Percentiles rank a stretch among this genome's conserved stretches.
phyloP scores from a whole-genome alignment of 495 filamentous ascomycete genomes.

The Physcia stellaris region DNA sequence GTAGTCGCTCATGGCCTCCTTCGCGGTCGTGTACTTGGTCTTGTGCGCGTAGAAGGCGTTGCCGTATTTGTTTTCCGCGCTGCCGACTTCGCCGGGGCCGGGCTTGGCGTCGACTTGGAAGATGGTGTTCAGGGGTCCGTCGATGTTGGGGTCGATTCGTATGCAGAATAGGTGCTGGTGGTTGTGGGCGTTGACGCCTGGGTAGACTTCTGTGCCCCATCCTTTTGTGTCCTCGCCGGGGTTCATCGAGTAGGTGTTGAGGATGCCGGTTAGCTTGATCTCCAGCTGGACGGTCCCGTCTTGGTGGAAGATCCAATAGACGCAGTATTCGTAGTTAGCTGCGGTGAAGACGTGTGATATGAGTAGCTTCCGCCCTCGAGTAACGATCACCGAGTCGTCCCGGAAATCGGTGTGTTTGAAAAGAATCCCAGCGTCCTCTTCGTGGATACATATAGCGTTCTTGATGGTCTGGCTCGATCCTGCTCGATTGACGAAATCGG shows the following conservation, averaged over 20 bases:
- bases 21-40: conserved; percentile 62
- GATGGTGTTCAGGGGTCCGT: conserved; percentile 75
- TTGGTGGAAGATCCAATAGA: conserved; percentile 89
- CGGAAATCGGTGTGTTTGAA: conserved; percentile 97
- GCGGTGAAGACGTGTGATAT: conserved; percentile 92
- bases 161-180: conserved; percentile 96
- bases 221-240: conserved; percentile 74
- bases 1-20: conserved; percentile 68
- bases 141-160: conserved; percentile 78
- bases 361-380: conserved; percentile 74
- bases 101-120: conserved; percentile 65
- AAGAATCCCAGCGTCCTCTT: conserved; percentile 85
- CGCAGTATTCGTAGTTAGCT: conserved; percentile 95
- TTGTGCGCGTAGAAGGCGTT: conserved; percentile 92
- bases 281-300: conserved; percentile 90
- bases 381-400: conserved; percentile 75
- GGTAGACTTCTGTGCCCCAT: conserved; percentile 91
- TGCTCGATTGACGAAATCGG: conserved; percentile 68
- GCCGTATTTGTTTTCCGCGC: conserved; percentile 74
- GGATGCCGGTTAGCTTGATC: conserved; percentile 88
- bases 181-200: conserved; percentile 67
- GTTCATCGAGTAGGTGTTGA: conserved; percentile 83
- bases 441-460: conserved; percentile 95
- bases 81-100: conserved; percentile 57
- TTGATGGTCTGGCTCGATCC: conserved; percentile 70